Conservation (phyloP, 768 basidiomycete species). For the Boletus pseudo-olivaceus region DNA sequence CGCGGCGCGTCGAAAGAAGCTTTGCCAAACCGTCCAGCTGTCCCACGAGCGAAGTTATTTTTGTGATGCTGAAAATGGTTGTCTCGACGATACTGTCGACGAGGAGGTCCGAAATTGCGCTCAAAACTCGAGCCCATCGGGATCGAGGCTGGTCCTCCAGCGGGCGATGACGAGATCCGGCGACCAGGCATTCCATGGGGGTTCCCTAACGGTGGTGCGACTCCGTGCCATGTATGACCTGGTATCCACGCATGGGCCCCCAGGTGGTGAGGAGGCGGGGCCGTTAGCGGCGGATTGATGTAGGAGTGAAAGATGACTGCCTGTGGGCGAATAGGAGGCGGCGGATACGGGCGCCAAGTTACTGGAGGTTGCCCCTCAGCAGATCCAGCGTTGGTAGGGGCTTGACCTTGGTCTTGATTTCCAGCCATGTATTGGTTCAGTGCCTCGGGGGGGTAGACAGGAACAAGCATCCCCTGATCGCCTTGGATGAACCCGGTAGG, state of each 20-base stretch:
- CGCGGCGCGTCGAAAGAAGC: conserved; percentile 15
- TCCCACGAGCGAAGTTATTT: conserved; percentile 20
- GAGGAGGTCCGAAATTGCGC: conserved; percentile 24
- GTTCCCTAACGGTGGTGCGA: conserved; percentile 15
- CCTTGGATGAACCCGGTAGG: conserved; percentile 71
- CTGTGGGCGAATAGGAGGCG: conserved; percentile 31
- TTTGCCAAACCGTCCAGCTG: conserved; percentile 20
- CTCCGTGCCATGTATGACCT: conserved; percentile 23
- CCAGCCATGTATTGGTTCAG: conserved; percentile 65
- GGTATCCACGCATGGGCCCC: conserved; percentile 27
- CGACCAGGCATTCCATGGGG: conserved; percentile 13
- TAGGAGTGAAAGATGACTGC: conserved; percentile 31
- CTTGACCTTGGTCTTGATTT: conserved; percentile 29
- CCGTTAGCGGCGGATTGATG: conserved; percentile 21
- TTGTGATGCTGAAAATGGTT: conserved; percentile 28
- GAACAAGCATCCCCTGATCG: conserved; percentile 67
- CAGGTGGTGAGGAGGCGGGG: conserved; percentile 16
- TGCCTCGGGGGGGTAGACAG: conserved; percentile 68
- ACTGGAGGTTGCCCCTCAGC: conserved; percentile 30
- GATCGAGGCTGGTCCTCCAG: conserved; percentile 13
- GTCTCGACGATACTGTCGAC: conserved; percentile 32
- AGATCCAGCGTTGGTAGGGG: conserved; percentile 16
- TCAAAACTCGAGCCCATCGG: conserved; percentile 18
- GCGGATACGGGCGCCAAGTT: conserved; percentile 34
- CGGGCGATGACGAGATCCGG: conserved; percentile 12